Percentiles rank a stretch among this genome's conserved stretches.
These are phyloP conservation scores for Trebouxia gelatinosa DNA, from an alignment of 163 green algal species.

Conservation along the genomic window DNA sequence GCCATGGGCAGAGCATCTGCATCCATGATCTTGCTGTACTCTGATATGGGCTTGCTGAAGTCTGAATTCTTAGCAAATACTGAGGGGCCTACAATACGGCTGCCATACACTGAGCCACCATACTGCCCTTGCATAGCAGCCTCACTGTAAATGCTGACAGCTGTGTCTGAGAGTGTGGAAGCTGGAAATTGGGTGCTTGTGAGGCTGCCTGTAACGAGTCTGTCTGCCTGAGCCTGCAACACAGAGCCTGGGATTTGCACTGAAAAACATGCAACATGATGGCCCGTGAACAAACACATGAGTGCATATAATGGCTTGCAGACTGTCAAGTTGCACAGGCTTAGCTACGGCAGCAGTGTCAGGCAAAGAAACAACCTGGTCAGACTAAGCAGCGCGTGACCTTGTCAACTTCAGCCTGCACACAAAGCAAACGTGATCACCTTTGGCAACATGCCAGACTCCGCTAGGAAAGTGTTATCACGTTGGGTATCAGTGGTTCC, in stretches of 20 bases:
- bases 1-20: conserved; percentile 17
- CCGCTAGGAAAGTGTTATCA: conserved; percentile 17
- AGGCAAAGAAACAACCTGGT: too few species aligned
- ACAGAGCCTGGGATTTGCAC: too few species aligned
- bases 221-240: conserved; percentile 22
- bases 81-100: background rate
- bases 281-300: too few species aligned
- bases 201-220: background rate
- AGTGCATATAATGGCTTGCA: too few species aligned
- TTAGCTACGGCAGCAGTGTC: too few species aligned
- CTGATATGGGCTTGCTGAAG: conserved; percentile 27
- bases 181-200: background rate
- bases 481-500: background rate
- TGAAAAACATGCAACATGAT: conserved; percentile 2
- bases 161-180: background rate
- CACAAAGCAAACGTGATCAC: background rate
- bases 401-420: too few species aligned
- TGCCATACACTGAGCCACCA: conserved; percentile 10
- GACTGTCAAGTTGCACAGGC: too few species aligned
- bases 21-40: conserved; percentile 32
- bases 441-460: conserved; percentile 23
- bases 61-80: background rate
- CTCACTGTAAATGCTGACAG: conserved; percentile 27
- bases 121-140: conserved; percentile 3
- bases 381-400: too few species aligned